These are phyloP conservation scores for Hypsizygus marmoreus DNA, from an alignment of 768 basidiomycete genomes.

Conservation along the genomic window DNA sequence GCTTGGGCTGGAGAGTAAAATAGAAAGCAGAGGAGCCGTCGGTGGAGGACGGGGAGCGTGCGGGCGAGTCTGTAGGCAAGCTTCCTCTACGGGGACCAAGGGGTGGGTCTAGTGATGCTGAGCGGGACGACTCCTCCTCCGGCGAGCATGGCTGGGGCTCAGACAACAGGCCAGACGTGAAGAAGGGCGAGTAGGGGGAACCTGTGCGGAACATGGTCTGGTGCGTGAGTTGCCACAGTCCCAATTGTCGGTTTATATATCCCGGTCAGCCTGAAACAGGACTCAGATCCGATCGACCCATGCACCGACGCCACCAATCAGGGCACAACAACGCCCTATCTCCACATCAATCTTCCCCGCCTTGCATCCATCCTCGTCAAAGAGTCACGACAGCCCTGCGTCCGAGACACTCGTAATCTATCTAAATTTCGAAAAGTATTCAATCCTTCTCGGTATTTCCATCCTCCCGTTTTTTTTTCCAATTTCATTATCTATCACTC, in stretches of 20 bases:
- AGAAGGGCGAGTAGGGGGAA: slow-evolving; percentile 63
- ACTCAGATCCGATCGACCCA: slow-evolving; percentile 7
- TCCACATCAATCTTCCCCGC: slow-evolving; percentile 8
- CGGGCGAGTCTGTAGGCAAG: slow-evolving; percentile 33
- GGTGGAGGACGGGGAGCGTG: slow-evolving; percentile 15
- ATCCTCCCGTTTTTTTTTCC: no score
- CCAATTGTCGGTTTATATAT: not conserved
- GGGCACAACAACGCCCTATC: slow-evolving; percentile 3
- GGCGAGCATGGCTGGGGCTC: slow-evolving; percentile 25
- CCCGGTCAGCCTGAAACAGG: slow-evolving; percentile 2
- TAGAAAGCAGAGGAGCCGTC: slow-evolving; percentile 43
- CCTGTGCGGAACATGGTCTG: slow-evolving; percentile 38
- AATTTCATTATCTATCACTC: no score
- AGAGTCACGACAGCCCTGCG: no score
- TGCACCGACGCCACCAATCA: slow-evolving; percentile 1
- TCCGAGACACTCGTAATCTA: no score
- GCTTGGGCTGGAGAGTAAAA: slow-evolving; percentile 46
- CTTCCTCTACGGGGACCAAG: slow-evolving; percentile 33
- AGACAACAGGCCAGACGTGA: slow-evolving; percentile 61
- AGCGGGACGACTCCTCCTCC: no score
- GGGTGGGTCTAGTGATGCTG: slow-evolving; percentile 17
- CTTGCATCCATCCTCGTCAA: not conserved
- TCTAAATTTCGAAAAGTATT: no score
- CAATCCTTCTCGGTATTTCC: no score
- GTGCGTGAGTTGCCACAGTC: slow-evolving; percentile 6